Evolutionary conservation across 306 rosid genomes (phyloP), one percentile per base, ranked within the genome.

Genomic region (Oemleria cerasiformis): DNA sequence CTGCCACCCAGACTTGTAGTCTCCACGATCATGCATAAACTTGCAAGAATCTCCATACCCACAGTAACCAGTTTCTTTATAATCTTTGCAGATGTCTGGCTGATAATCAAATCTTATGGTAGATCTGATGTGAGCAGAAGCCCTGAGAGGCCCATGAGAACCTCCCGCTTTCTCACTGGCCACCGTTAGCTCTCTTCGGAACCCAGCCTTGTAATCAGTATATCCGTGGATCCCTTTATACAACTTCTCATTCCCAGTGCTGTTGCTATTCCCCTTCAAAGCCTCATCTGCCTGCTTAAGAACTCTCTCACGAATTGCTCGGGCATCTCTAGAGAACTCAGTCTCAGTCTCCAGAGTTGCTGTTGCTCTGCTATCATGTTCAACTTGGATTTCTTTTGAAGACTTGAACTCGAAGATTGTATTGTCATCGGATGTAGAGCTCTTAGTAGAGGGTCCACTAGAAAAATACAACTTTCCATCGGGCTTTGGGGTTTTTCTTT

Each of bases 1-100:
- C 75, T 87, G 96, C 97, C 97, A 92, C 30, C 97, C 96, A 63
- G 96, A 77, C 79, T 92, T 89, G 84, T 92, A 92, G 72, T 92
- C 97, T 72, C 96, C 97, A n/a, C 96, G 90, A 77, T 89, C 97
- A 77, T 92, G 97, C 97, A 89, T 87, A 73, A 92, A 92, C 76
- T 92, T 89, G 72, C 94, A 89, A 0, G 97, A 63, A 77, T 89
- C 94, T 62, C 94, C 97, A 66, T 89, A 89, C 17, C 96, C 96
- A 80, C 94, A 87, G 59, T 87, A 92, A 61, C 96, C 94, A 44
- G 96, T 89, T 80, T 89, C 93, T 82, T 92, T 92, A 80, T 87
- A 92, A 75, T 92, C 97, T 83, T 87, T 92, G 73, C 97, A 92
- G 57, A 87, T 89, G 72, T 89, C 97, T 21, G 96, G 97, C 81